Conservation (phyloP, 371 early-diverging fungal species). For the Mortierella sp. region DNA sequence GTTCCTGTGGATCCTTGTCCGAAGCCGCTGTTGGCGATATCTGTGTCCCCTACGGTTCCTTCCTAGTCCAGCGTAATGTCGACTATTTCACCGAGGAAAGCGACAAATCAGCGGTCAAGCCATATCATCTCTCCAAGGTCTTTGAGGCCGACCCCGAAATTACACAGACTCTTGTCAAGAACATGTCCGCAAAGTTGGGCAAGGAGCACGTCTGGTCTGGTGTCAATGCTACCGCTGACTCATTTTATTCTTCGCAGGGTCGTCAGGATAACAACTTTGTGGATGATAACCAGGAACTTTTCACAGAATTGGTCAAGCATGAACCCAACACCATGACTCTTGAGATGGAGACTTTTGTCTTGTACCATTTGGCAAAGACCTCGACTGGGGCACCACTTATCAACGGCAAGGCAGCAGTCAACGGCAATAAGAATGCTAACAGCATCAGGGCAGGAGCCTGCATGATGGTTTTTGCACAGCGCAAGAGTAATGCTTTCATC, state of each 20-base stretch:
- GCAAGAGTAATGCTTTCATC: slow-evolving; percentile 80
- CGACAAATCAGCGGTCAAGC: slow-evolving; percentile 49
- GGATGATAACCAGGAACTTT: slow-evolving; percentile 81
- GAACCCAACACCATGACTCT: slow-evolving; percentile 75
- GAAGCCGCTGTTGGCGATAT: slow-evolving; percentile 77
- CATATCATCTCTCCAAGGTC: slow-evolving; percentile 77
- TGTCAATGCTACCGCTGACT: slow-evolving; percentile 87
- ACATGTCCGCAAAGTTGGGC: slow-evolving; percentile 58
- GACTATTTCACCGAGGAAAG: slow-evolving; percentile 74
- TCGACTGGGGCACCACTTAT: slow-evolving; percentile 53
- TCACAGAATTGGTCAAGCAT: slow-evolving; percentile 61
- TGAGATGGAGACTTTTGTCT: slow-evolving; percentile 94
- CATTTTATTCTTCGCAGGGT: slow-evolving; percentile 94
- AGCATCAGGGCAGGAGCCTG: slow-evolving; percentile 85
- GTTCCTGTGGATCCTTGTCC: slow-evolving; percentile 89
- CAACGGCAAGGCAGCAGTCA: background rate
- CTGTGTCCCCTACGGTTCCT: slow-evolving; percentile 80
- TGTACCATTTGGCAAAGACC: slow-evolving; percentile 85
- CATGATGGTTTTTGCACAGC: slow-evolving; percentile 90
- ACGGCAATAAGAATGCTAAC: slow-evolving; percentile 20
- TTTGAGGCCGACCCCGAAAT: slow-evolving; percentile 74
- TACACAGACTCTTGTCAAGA: slow-evolving; percentile 59
- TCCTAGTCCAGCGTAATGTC: slow-evolving; percentile 82
- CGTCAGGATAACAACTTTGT: slow-evolving; percentile 80
- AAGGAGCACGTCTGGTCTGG: slow-evolving; percentile 77